Percentiles rank a stretch among this genome's conserved stretches.
phyloP scores from a whole-genome alignment of 305 asterid genomes.

The Fraxinus baroniana region DNA sequence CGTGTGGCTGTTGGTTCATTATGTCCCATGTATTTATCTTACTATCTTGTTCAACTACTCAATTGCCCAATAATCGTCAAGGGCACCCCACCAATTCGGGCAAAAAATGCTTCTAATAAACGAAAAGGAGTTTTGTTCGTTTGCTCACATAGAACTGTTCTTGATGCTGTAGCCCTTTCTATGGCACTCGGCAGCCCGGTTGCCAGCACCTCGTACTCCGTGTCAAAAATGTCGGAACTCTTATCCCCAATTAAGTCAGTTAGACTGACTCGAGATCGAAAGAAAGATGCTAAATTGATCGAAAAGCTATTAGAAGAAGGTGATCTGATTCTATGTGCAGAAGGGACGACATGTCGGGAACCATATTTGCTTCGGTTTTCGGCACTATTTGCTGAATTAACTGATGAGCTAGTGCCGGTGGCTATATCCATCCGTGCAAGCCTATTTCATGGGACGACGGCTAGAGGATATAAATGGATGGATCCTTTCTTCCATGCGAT shows the following conservation, averaged over 20 bases:
- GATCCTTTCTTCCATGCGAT: conserved; percentile 45
- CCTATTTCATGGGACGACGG: conserved; percentile 48
- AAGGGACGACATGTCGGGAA: conserved; percentile 30
- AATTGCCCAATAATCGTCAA: conserved; percentile 17
- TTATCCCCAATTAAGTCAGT: not conserved
- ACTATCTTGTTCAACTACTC: not conserved
- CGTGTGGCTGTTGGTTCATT: not conserved
- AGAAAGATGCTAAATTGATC: conserved; percentile 15
- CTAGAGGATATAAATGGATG: conserved; percentile 47
- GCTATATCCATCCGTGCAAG: conserved; percentile 32
- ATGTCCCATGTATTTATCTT: not conserved
- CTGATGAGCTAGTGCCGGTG: conserved; percentile 30
- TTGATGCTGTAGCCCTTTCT: conserved; percentile 11
- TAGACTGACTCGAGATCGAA: conserved; percentile 12
- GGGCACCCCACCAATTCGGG: conserved; percentile 11
- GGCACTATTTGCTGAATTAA: conserved; percentile 25
- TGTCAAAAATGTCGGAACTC: conserved; percentile 7
- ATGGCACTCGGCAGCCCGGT: not conserved
- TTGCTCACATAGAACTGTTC: conserved; percentile 22
- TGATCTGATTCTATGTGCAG: conserved; percentile 10
- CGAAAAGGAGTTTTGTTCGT: conserved; percentile 4
- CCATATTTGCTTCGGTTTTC: conserved; percentile 28
- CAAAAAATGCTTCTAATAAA: not conserved
- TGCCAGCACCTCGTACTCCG: conserved; percentile 13
- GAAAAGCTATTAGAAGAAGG: not conserved